A percentile compares a stretch with the other conserved stretches of the same genome.
phyloP scores from a whole-genome alignment of 306 rosid species.

The Quercus ilex region DNA sequence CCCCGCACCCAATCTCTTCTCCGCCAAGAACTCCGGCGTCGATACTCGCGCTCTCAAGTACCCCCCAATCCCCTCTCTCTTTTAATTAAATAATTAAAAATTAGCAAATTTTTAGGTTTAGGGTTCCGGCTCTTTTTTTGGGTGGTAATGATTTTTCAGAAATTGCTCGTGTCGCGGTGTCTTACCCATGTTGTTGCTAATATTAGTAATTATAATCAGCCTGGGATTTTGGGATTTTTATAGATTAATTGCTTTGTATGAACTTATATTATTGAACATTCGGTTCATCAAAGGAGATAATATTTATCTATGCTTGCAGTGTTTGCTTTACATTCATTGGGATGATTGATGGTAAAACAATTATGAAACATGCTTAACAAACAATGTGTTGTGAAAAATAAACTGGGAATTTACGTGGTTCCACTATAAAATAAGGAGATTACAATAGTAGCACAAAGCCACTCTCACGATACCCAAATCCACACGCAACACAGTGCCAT shows the following conservation, averaged over 20 bases:
- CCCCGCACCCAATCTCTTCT: constrained; percentile 37
- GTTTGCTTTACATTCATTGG: not conserved
- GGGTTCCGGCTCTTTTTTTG: not conserved
- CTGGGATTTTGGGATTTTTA: too few species aligned
- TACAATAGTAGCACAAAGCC: too few species aligned
- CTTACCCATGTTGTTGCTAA: too few species aligned
- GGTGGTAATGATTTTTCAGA: too few species aligned
- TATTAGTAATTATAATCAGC: too few species aligned
- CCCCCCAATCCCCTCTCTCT: not conserved
- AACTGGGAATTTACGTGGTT: not conserved
- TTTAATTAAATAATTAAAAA: not conserved
- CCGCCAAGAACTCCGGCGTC: constrained; percentile 79
- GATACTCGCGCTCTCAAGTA: constrained; percentile 81
- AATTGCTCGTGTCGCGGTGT: too few species aligned
- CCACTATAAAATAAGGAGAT: not conserved
- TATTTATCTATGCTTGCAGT: too few species aligned
- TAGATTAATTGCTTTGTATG: too few species aligned
- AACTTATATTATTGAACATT: too few species aligned
- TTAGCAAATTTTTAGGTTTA: not conserved
- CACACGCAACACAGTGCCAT: not conserved
- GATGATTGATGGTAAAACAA: not conserved
- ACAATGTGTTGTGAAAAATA: not conserved
- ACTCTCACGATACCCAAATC: too few species aligned
- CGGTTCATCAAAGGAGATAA: too few species aligned
- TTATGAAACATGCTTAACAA: too few species aligned